Conservation (phyloP, 352 stramenopile species). For the Pythium brassicae region DNA sequence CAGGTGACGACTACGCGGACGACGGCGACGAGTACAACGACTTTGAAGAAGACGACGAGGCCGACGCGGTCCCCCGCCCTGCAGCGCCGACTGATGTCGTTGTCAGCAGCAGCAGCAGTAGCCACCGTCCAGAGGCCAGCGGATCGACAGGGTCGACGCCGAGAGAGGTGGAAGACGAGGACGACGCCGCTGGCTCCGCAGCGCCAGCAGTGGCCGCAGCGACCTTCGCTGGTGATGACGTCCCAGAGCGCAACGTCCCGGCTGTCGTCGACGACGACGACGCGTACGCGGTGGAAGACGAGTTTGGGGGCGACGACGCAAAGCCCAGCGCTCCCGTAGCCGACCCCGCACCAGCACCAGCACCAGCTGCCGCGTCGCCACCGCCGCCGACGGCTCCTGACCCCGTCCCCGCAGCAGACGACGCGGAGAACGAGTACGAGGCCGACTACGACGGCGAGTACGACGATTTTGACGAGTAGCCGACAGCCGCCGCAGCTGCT, state of each 20-base stretch:
- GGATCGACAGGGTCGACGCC: conserved; percentile 11
- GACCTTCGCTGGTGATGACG: not conserved
- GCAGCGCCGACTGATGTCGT: too few species aligned
- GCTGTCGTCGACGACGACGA: conserved; percentile 42
- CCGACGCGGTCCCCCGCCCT: not conserved
- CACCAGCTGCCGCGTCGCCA: not conserved
- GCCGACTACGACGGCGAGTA: conserved; percentile 46
- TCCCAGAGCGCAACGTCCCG: conserved; percentile 9
- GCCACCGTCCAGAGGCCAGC: conserved; percentile 3
- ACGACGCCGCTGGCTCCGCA: conserved; percentile 7
- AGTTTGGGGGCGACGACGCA: conserved; percentile 35
- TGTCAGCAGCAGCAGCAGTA: conserved; percentile 1
- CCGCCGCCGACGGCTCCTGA: not conserved
- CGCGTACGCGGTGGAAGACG: conserved; percentile 34
- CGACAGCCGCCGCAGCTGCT: too few species aligned
- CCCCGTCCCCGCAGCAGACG: not conserved
- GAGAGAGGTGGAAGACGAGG: conserved; percentile 34
- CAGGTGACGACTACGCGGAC: conserved; percentile 31
- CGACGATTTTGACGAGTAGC: conserved; percentile 50
- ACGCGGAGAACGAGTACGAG: conserved; percentile 25
- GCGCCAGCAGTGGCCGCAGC: conserved; percentile 2
- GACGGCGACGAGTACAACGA: conserved; percentile 44
- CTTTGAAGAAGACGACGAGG: conserved; percentile 23
- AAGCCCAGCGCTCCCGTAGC: not conserved
- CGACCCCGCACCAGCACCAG: not conserved